Evolutionary conservation across 2,329 filamentous ascomycete genomes (phyloP).

Genomic region (Colletotrichum abscissum): DNA sequence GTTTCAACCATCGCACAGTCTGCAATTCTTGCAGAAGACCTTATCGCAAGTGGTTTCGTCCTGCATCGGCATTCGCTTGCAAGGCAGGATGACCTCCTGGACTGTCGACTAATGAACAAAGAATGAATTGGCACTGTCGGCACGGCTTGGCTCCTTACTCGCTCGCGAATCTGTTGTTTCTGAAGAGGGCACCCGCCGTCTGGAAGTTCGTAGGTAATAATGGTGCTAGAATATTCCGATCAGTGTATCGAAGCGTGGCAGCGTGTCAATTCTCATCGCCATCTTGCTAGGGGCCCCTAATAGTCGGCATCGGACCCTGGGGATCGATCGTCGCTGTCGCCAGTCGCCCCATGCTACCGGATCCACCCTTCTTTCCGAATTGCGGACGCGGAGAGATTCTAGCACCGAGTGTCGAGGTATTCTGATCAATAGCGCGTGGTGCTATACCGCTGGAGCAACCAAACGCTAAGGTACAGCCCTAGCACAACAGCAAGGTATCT

Average conservation of each 20-base stretch:
- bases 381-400: slow-evolving; percentile 33
- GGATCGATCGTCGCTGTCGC: slow-evolving; percentile 15
- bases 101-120: not conserved
- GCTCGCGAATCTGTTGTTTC: too few relatives aligned
- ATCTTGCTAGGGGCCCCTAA: not conserved
- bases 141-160: too few relatives aligned
- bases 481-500: too few relatives aligned
- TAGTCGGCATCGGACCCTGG: slow-evolving; percentile 11
- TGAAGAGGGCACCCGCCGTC: too few relatives aligned
- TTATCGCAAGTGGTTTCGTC: not conserved
- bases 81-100: not conserved
- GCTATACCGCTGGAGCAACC: not conserved
- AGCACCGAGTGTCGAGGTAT: slow-evolving; percentile 21
- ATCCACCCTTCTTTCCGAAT: slow-evolving; percentile 4
- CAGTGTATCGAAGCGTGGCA: not conserved
- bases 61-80: not conserved
- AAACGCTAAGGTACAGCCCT: not conserved
- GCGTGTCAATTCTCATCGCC: not conserved
- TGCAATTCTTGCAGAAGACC: not conserved
- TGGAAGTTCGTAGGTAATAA: too few relatives aligned
- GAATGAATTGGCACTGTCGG: too few relatives aligned
- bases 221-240: slow-evolving; percentile 17
- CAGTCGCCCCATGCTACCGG: not conserved
- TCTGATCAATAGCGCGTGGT: slow-evolving; percentile 11
- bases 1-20: not conserved